Evolutionary conservation across 2,329 filamentous ascomycete genomes (phyloP).

Genomic region (Microcyclosporella mali): DNA sequence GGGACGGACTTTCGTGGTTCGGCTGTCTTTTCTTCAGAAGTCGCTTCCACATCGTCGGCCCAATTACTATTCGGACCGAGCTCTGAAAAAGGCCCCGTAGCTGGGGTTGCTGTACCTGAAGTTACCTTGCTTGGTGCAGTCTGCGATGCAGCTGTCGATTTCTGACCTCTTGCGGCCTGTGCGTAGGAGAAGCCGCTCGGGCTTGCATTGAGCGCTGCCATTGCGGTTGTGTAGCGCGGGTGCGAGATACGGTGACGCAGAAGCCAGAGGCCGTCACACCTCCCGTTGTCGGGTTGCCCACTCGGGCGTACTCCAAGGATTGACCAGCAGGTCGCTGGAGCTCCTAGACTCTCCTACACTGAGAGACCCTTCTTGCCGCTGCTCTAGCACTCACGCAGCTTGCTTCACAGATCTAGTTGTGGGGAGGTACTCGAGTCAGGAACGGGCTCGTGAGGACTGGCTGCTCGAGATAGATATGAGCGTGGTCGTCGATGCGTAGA

Average conservation of each 20-base stretch:
- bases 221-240: constrained; percentile 13
- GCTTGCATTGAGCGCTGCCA: constrained; percentile 26
- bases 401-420: background rate
- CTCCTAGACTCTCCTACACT: constrained; percentile 8
- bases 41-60: constrained; percentile 46
- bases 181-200: constrained; percentile 72
- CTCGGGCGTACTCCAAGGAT: constrained; percentile 19
- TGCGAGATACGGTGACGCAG: constrained; percentile 3
- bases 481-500: background rate
- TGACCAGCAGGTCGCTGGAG: constrained; percentile 19
- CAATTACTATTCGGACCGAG: constrained; percentile 36
- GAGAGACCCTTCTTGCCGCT: constrained; percentile 13
- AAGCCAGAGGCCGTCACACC: constrained; percentile 13
- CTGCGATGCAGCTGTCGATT: constrained; percentile 42
- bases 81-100: constrained; percentile 34
- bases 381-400: constrained; percentile 5
- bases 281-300: constrained; percentile 21
- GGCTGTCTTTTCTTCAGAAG: constrained; percentile 30
- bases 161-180: constrained; percentile 82
- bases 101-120: constrained; percentile 38
- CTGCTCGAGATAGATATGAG: constrained; percentile 14
- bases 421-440: background rate
- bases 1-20: constrained; percentile 28
- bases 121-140: constrained; percentile 41
- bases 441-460: too few species aligned